phyloP scores from a whole-genome alignment of 192 early-diverging fungal genomes.

The Mortierella antarctica region DNA sequence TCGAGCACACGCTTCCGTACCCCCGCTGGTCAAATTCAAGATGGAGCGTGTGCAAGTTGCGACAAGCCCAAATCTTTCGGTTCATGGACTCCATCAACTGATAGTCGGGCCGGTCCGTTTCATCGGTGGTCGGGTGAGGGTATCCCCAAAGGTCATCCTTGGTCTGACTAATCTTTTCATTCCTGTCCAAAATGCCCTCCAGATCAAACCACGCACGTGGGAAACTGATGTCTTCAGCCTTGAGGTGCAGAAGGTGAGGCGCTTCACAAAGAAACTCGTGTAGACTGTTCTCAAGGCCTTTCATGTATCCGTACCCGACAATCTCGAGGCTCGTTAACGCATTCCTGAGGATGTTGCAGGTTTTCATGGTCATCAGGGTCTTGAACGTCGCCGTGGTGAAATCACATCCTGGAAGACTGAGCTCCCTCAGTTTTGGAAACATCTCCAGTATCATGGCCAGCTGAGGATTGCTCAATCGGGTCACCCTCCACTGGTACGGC shows the following conservation, averaged over 20 bases:
- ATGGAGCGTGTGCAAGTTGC: neutral
- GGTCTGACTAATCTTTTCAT: too few relatives aligned
- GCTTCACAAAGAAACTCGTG: neutral
- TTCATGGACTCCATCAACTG: neutral
- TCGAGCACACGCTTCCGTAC: neutral
- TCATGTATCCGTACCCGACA: too few relatives aligned
- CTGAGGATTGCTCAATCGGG: too few relatives aligned
- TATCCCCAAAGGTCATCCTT: too few relatives aligned
- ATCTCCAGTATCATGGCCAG: too few relatives aligned
- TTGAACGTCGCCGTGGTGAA: too few relatives aligned
- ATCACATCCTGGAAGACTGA: neutral
- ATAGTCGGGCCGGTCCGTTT: too few relatives aligned
- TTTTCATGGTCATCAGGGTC: too few relatives aligned
- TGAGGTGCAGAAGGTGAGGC: neutral
- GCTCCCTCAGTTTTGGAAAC: constrained; percentile 6
- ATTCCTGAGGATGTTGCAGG: too few relatives aligned
- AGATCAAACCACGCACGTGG: neutral
- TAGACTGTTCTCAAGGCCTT: neutral
- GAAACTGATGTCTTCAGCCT: neutral
- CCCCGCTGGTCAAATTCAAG: neutral
- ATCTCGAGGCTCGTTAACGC: too few relatives aligned
- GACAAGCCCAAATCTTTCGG: constrained; percentile 4
- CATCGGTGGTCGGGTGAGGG: too few relatives aligned
- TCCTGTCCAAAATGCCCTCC: neutral
- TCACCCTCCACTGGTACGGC: too few relatives aligned